Evolutionary conservation across 306 rosid species (phyloP).

Genomic region (Astragalus glycyphyllos): DNA sequence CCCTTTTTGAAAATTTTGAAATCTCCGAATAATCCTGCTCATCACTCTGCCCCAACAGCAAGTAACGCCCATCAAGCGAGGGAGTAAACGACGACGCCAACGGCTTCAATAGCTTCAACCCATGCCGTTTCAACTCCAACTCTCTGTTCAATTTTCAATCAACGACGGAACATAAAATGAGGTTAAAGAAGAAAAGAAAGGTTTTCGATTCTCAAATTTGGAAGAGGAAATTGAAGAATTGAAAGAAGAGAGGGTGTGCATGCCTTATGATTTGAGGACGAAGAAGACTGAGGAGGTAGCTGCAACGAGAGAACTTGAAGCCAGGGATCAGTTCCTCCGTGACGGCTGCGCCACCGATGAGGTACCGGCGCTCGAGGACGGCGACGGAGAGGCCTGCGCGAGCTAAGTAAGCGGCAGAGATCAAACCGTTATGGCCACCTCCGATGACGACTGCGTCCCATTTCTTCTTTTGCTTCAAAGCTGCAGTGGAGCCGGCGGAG

Average conservation of each 20-base stretch:
- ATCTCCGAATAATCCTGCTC: constrained; percentile 62
- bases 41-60: constrained; percentile 65
- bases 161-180: not conserved
- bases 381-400: constrained; percentile 71
- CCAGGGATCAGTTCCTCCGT: constrained; percentile 37
- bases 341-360: constrained; percentile 36
- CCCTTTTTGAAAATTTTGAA: constrained; percentile 70
- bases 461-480: constrained; percentile 42
- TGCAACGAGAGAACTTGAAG: constrained; percentile 42
- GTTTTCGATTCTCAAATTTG: not conserved
- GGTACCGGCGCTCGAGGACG: constrained; percentile 66
- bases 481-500: constrained; percentile 3
- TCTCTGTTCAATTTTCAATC: constrained; percentile 49
- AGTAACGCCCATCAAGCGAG: constrained; percentile 66
- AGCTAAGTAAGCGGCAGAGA: constrained; percentile 69
- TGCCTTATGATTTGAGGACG: constrained; percentile 44
- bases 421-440: constrained; percentile 79
- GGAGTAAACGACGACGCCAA: constrained; percentile 72
- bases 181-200: not conserved
- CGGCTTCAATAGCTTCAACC: constrained; percentile 67
- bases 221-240: not conserved
- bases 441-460: constrained; percentile 80
- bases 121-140: constrained; percentile 67
- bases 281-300: constrained; percentile 45
- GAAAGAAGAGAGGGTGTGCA: not conserved